Conservation (phyloP, 2,329 filamentous ascomycete genomes). For the Ophiocordyceps camponoti-saundersi region DNA sequence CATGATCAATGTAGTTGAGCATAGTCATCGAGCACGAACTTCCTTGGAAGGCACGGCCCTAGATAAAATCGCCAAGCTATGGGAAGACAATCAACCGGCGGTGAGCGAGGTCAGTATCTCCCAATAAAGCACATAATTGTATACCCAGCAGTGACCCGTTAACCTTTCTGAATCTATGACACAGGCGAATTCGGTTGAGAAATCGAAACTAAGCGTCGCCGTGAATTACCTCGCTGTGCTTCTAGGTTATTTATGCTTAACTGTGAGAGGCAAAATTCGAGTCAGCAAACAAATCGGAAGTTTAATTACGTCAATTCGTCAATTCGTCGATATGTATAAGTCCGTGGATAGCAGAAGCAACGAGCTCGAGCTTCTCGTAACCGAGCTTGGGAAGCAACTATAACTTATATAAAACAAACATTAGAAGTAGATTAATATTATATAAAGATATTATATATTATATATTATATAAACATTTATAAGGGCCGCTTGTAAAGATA, state of each 20-base stretch:
- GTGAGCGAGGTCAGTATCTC: constrained; percentile 45
- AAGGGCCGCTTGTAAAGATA: too few species aligned
- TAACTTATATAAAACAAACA: too few species aligned
- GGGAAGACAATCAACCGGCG: constrained; percentile 47
- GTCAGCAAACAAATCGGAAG: constrained; percentile 24
- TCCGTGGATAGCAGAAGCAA: constrained; percentile 26
- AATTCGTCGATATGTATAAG: constrained; percentile 35
- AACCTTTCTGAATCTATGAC: background rate
- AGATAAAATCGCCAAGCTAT: constrained; percentile 43
- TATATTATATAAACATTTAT: too few species aligned
- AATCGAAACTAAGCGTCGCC: constrained; percentile 64
- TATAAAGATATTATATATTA: too few species aligned
- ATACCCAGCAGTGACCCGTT: background rate
- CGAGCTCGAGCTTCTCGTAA: constrained; percentile 20
- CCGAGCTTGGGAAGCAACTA: constrained; percentile 12
- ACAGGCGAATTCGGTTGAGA: constrained; percentile 54
- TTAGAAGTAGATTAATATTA: too few species aligned
- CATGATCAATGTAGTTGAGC: constrained; percentile 77
- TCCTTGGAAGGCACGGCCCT: constrained; percentile 24
- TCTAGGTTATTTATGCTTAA: constrained; percentile 62
- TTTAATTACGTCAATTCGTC: constrained; percentile 33
- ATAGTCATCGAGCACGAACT: constrained; percentile 45
- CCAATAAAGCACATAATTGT: too few species aligned
- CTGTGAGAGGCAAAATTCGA: constrained; percentile 23
- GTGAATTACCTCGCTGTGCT: constrained; percentile 77